Evolutionary conservation across 352 stramenopile species (phyloP), one percentile per base, ranked within the genome.

Genomic region (Pythium sp.): DNA sequence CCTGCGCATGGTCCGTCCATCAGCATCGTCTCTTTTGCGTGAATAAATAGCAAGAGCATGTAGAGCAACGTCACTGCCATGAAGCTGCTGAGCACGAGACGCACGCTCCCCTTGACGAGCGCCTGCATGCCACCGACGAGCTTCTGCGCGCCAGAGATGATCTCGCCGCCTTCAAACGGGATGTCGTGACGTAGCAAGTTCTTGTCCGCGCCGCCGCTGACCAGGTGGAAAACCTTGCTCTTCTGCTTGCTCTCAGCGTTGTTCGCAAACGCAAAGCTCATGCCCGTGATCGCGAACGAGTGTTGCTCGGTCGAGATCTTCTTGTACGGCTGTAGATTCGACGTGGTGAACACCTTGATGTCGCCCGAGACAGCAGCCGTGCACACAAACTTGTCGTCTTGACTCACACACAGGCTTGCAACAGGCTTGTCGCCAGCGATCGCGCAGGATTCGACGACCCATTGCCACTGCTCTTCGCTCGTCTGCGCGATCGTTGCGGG

Each of bases 211-310:
- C 87, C 84, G 49, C 85, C 87, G 56, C 81, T 93, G 34, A 92
- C 75, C 58, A 95, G 70, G 24, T 91, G 74, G 41, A 80, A 74
- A 12, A 77, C 20, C 22, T 60, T 32, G 54, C 36, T 12, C 6
- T 22, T 26, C 54, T 60, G n/a, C 54, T 60, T 60, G n/a, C 9
- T 56, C 49, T 18, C 14, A 3, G 54, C 18, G 57, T 82, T 74
- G 5, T 58, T 65, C 0, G 72, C 60, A 6, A 73, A 66, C n/a
- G 77, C 74, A 56, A 91, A 93, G 41, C 80, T 88, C 80, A 95
- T 90, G 34, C 87, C 87, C 5, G 87, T 95, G 70, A 95, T 92
- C 26, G 87, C 87, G 55, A 95, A 94, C 36, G 76, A 80, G 69
- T 95, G 87, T 69, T 93, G 74, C 49, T 85, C 77, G 9, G 68